A percentile compares a stretch with the other conserved stretches of the same genome.
Evolutionary conservation across 495 filamentous ascomycete genomes (phyloP).

Genomic region (Hypoxylon fragiforme): DNA sequence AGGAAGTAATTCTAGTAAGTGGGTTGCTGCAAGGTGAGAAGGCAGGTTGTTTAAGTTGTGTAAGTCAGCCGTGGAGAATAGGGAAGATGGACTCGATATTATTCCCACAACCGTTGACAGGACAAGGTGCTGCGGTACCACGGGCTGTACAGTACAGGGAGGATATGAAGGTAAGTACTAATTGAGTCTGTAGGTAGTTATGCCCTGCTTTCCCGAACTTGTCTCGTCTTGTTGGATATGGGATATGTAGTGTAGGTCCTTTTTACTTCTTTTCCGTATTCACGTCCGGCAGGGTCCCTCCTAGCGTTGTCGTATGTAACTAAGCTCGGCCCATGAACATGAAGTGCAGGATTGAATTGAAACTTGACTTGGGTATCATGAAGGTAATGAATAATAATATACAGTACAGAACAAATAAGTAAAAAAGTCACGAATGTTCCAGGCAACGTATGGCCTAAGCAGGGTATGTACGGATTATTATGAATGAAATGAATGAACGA

Average conservation of each 20-base stretch:
- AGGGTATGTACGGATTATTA: slow-evolving; percentile 31
- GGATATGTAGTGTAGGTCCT: background rate
- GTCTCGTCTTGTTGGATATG: slow-evolving; percentile 9
- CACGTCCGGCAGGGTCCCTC: slow-evolving; percentile 31
- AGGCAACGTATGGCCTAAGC: slow-evolving; percentile 14
- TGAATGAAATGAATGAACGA: slow-evolving; percentile 25
- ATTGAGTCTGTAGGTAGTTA: background rate
- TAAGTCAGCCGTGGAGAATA: background rate
- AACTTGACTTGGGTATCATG: slow-evolving; percentile 28
- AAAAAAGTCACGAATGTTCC: slow-evolving; percentile 33
- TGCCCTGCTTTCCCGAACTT: slow-evolving; percentile 16
- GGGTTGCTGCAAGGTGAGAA: slow-evolving; percentile 3
- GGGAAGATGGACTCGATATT: slow-evolving; percentile 31
- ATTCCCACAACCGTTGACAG: slow-evolving; percentile 5
- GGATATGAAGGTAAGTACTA: slow-evolving; percentile 9
- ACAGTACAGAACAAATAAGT: slow-evolving; percentile 31
- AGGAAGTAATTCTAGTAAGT: slow-evolving; percentile 23
- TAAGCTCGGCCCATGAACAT: slow-evolving; percentile 16
- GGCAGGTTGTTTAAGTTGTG: too few species aligned
- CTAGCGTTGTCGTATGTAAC: slow-evolving; percentile 21
- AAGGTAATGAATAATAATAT: slow-evolving; percentile 35
- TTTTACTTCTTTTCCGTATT: slow-evolving; percentile 15
- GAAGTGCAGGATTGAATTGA: slow-evolving; percentile 29
- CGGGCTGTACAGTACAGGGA: slow-evolving; percentile 21
- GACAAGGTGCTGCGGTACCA: slow-evolving; percentile 25